Evolutionary conservation across 257 asterid genomes (phyloP).

Genomic region (Hygrophila difformis): DNA sequence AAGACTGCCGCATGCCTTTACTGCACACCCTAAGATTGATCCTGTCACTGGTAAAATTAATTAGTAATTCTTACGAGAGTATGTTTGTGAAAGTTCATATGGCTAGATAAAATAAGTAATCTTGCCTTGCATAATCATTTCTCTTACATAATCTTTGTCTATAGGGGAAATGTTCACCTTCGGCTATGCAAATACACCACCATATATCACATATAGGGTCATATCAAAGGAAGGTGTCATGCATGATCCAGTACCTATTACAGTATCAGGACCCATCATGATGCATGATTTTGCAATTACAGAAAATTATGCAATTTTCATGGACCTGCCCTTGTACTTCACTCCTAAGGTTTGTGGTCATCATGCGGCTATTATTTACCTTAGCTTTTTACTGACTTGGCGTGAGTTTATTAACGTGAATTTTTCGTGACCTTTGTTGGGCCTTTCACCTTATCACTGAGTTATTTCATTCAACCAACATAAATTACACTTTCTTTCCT

Average conservation of each 20-base stretch:
- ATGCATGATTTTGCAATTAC: conserved; percentile 99
- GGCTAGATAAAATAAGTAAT: not conserved
- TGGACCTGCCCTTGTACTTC: conserved; percentile 89
- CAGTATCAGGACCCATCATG: conserved; percentile 75
- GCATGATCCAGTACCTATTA: conserved; percentile 94
- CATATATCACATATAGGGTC: conserved; percentile 83
- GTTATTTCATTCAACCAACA: not conserved
- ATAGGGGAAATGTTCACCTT: conserved; percentile 98
- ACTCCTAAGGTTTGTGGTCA: conserved; percentile 64
- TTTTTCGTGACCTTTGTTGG: conserved; percentile 1
- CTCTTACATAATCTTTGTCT: conserved; percentile 18
- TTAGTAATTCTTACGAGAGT: too few relatives aligned
- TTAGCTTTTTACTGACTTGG: too few relatives aligned
- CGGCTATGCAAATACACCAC: conserved; percentile 71
- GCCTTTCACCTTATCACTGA: conserved; percentile 11
- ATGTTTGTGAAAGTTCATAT: conserved; percentile 2
- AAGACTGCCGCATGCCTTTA: conserved; percentile 73
- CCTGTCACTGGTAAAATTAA: conserved; percentile 71
- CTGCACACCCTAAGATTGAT: conserved; percentile 98
- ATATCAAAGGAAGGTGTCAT: conserved; percentile 82
- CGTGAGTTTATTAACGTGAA: conserved; percentile 8
- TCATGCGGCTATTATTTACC: conserved; percentile 7
- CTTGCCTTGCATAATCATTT: not conserved
- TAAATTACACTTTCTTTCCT: conserved; percentile 1
- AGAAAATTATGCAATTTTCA: conserved; percentile 82